phyloP scores from a whole-genome alignment of 805 yeast species.

The Hanseniaspora mollemarum region DNA sequence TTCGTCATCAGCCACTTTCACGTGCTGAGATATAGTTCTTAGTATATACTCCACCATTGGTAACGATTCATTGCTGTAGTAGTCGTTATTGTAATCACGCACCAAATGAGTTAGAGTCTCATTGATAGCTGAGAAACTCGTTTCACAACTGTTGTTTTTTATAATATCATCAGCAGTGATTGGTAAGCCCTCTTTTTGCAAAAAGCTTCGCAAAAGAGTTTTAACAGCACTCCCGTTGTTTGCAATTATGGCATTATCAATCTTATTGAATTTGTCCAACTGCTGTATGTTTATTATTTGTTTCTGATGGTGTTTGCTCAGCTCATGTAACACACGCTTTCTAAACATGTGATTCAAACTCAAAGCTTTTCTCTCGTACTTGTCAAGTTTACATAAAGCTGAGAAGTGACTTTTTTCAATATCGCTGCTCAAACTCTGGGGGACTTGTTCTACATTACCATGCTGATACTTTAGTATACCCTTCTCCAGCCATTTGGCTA shows the following conservation, averaged over 20 bases:
- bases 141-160: background rate
- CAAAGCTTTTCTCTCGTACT: slow-evolving; percentile 9
- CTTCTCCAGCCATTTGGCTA: too few relatives aligned
- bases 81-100: slow-evolving; percentile 57
- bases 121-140: slow-evolving; percentile 37
- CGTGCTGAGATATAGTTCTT: slow-evolving; percentile 16
- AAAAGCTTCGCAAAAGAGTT: background rate
- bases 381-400: slow-evolving; percentile 3
- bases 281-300: background rate
- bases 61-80: slow-evolving; percentile 38
- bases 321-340: background rate
- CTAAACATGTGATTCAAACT: slow-evolving; percentile 8
- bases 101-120: slow-evolving; percentile 66
- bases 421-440: background rate
- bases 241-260: background rate
- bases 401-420: background rate
- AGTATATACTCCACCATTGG: slow-evolving; percentile 47
- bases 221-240: slow-evolving; percentile 1
- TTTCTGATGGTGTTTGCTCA: slow-evolving; percentile 1
- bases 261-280: slow-evolving; percentile 3
- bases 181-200: background rate
- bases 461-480: too few relatives aligned
- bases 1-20: slow-evolving; percentile 24
- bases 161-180: background rate
- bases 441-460: too few relatives aligned